Evolutionary conservation across 2,329 filamentous ascomycete species (phyloP).

Genomic region (Macrophomina pseudophaseolina): DNA sequence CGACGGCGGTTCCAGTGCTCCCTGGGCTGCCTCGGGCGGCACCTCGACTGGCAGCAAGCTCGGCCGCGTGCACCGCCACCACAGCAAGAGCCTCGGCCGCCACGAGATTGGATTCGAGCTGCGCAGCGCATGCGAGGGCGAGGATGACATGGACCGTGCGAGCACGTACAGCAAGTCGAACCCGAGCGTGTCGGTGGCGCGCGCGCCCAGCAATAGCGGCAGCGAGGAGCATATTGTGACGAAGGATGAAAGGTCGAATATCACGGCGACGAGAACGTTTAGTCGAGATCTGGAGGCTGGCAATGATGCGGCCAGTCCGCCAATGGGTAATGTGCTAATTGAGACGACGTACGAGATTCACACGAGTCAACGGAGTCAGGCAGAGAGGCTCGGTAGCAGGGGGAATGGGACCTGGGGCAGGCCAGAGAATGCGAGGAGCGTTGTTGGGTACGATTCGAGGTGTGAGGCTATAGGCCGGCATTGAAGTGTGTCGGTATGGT

Average conservation of each 20-base stretch:
- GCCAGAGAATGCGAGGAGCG: not conserved
- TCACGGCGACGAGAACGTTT: not conserved
- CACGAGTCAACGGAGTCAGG: not conserved
- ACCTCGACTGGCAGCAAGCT: too few relatives aligned
- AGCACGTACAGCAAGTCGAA: not conserved
- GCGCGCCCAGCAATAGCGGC: not conserved
- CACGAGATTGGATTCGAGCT: not conserved
- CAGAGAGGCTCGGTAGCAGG: not conserved
- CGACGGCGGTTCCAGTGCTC: not conserved
- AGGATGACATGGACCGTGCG: not conserved
- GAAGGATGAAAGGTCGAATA: too few relatives aligned
- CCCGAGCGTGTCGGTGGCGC: not conserved
- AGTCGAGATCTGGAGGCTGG: not conserved
- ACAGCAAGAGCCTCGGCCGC: not conserved
- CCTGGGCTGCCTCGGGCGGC: not conserved
- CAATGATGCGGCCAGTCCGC: not conserved
- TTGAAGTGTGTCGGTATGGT: too few relatives aligned
- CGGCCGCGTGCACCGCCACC: not conserved
- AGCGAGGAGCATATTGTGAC: not conserved
- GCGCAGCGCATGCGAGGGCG: not conserved
- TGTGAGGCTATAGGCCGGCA: not conserved
- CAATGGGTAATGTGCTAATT: not conserved
- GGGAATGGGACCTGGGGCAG: not conserved
- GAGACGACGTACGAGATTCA: constrained; percentile 21
- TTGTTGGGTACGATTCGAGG: not conserved